phyloP scores from a whole-genome alignment of 2,329 filamentous ascomycete genomes.

The Cordyceps javanica region DNA sequence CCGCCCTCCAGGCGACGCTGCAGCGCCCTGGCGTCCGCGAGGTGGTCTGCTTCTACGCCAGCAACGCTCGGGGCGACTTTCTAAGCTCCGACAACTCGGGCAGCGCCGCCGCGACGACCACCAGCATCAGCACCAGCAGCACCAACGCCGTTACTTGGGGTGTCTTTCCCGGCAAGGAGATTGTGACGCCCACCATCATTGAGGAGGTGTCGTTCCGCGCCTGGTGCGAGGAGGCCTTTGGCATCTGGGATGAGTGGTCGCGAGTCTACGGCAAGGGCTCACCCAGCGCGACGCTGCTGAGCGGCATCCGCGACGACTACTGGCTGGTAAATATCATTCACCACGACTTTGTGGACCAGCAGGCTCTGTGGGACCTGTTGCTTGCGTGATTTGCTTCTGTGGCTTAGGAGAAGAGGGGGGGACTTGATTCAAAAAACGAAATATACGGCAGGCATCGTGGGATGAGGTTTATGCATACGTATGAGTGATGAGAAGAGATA shows the following conservation, averaged over 20 bases:
- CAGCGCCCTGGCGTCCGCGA: constrained; percentile 51
- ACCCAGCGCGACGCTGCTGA: constrained; percentile 65
- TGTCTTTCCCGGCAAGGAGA: constrained; percentile 91
- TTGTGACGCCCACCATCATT: constrained; percentile 92
- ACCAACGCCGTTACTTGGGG: constrained; percentile 98
- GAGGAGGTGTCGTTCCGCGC: constrained; percentile 90
- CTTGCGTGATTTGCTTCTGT: background rate
- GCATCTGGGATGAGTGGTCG: constrained; percentile 92
- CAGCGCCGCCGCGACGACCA: constrained; percentile 17
- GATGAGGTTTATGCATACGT: background rate
- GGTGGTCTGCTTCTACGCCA: constrained; percentile 80
- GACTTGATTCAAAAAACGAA: no score
- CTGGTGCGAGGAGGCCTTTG: constrained; percentile 94
- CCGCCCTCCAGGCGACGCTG: constrained; percentile 57
- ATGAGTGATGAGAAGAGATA: background rate
- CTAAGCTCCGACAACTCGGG: constrained; percentile 56
- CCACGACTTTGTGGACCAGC: constrained; percentile 65
- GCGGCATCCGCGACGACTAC: constrained; percentile 58
- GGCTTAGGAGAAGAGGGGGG: no score
- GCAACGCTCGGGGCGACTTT: constrained; percentile 73
- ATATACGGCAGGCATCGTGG: no score
- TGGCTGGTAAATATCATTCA: constrained; percentile 93
- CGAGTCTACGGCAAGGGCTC: constrained; percentile 75
- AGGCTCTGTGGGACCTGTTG: constrained; percentile 68
- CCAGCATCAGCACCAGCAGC: constrained; percentile 46